Evolutionary conservation across 192 early-diverging fungal genomes (phyloP).

Genomic region (Backusella mclennaniae): DNA sequence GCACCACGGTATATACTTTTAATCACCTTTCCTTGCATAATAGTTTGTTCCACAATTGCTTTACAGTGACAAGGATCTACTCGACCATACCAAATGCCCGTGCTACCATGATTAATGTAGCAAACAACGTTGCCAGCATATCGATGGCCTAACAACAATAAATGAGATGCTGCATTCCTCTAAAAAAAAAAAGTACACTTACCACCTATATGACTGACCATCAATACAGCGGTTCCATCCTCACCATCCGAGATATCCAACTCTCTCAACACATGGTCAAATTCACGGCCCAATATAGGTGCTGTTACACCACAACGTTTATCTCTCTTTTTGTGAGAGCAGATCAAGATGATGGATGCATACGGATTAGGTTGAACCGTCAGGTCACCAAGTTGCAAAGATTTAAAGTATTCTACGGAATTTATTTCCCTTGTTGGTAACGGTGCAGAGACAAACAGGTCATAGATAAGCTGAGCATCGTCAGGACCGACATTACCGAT

Average conservation of each 20-base stretch:
- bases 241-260: constrained; percentile 47
- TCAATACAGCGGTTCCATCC: constrained; percentile 38
- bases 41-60: constrained; percentile 47
- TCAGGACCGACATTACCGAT: constrained; percentile 45
- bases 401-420: neutral
- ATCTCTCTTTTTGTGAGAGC: constrained; percentile 53
- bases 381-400: neutral
- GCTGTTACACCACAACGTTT: constrained; percentile 56
- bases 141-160: constrained; percentile 46
- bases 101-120: constrained; percentile 42
- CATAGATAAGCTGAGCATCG: constrained; percentile 43
- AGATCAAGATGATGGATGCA: constrained; percentile 48
- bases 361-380: constrained; percentile 35
- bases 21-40: constrained; percentile 48
- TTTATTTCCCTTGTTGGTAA: constrained; percentile 5
- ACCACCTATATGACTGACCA: constrained; percentile 57
- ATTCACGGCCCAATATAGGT: constrained; percentile 48
- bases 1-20: constrained; percentile 52
- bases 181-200: neutral
- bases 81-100: constrained; percentile 59
- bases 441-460: constrained; percentile 34
- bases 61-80: constrained; percentile 50
- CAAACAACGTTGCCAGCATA: constrained; percentile 60
- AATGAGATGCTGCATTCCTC: neutral
- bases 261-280: constrained; percentile 41